These are phyloP conservation scores for Cladophialophora immunda DNA, from an alignment of 2,329 filamentous ascomycete genomes.

Conservation along the genomic window DNA sequence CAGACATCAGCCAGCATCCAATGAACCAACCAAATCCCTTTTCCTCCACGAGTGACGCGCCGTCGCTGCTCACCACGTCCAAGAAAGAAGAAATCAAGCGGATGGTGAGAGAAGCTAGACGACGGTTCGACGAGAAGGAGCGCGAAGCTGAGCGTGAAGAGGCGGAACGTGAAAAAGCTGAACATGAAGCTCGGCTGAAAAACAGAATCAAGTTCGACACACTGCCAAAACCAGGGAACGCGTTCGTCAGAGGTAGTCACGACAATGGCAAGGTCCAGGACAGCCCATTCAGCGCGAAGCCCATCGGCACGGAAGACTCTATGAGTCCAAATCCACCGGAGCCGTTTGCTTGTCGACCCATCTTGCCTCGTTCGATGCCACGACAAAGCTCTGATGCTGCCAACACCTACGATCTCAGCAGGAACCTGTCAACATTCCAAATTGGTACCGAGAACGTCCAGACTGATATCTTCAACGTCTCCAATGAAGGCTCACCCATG, in stretches of 20 bases:
- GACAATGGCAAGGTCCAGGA: conserved; percentile 10
- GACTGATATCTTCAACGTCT: conserved; percentile 20
- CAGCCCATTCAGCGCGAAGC: conserved; percentile 6
- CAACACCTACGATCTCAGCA: conserved; percentile 12
- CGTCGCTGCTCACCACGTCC: conserved; percentile 36
- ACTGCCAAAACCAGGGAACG: conserved; percentile 13
- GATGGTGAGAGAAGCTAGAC: conserved; percentile 26
- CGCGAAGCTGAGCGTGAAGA: conserved; percentile 24
- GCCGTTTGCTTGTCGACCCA: conserved; percentile 2
- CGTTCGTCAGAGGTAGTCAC: conserved; percentile 19
- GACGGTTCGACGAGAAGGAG: conserved; percentile 21
- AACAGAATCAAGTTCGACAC: conserved; percentile 8
- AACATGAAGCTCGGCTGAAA: conserved; percentile 2
- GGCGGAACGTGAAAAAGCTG: conserved; percentile 14
- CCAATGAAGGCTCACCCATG: conserved; percentile 26
- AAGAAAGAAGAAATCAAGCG: conserved; percentile 31
- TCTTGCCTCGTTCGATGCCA: background rate
- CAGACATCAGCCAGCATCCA: conserved; percentile 39
- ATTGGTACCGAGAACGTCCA: conserved; percentile 21
- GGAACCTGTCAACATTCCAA: conserved; percentile 26
- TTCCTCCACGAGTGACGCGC: conserved; percentile 30
- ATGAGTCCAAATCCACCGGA: conserved; percentile 7
- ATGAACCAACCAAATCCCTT: conserved; percentile 29
- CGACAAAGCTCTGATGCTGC: conserved; percentile 20
- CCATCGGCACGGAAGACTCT: conserved; percentile 1